Evolutionary conservation across 257 asterid species (phyloP), one percentile per base, ranked within the genome.

Genomic region (Solanum clarkiae): DNA sequence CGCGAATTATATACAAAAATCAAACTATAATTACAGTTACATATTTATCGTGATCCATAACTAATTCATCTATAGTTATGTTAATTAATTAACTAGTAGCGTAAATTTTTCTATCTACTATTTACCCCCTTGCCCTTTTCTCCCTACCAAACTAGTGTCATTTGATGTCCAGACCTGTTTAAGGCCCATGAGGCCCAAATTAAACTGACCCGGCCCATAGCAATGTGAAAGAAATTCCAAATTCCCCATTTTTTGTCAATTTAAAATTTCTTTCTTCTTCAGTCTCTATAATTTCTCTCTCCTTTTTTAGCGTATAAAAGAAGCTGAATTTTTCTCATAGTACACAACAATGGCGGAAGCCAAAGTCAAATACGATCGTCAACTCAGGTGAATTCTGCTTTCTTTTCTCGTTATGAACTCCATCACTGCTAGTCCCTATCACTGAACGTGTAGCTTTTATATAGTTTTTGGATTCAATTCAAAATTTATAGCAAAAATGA

Each of bases 301-400:
- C 40, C n/a, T 8, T 15, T 45, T 18, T 44, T 36, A 36, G 84
- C 74, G 74, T 59, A 36, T 24, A 45, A 16, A 56, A 32, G 74
- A 81, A 81, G 84, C 74, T 7, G 57, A 59, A 9, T 59, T 57
- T 79, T 24, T 29, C 53, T 53, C 83, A 11, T 20, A 4, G 57
- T 51, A 74, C 7, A 74, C 16, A 44, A 83, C 88, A 87, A 95
- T 96, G 98, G 99, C 98, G 85, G 99, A 96, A 87, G 92, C 96
- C 85, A 94, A 93, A 86, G 90, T 89, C 89, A 96, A 96, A 86
- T 96, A 96, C 93, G 99, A 96, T 95, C 99, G 99, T 72, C 99
- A 95, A 89, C 97, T 96, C 92, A 94, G 99, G 98, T 94, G 88
- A 84, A 36, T 54, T 54, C 45, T 24, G n/a, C 7, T 14, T 60